These are phyloP conservation scores for Microsporum ferrugineum DNA, from an alignment of 2,329 filamentous ascomycete genomes.

Conservation along the genomic window DNA sequence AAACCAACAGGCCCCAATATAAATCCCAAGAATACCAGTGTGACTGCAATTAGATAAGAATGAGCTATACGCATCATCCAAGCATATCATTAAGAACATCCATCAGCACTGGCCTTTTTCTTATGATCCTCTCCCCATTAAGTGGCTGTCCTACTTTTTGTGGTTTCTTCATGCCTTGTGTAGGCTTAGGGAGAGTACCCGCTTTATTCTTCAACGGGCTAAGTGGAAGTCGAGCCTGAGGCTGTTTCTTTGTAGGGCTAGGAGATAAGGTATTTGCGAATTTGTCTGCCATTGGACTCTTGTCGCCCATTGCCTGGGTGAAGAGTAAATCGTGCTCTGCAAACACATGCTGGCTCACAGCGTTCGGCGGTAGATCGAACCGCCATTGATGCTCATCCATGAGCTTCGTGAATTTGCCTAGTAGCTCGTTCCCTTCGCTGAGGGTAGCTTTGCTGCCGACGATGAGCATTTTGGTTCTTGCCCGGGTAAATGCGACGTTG, in stretches of 20 bases:
- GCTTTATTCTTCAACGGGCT: constrained; percentile 24
- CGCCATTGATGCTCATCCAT: constrained; percentile 74
- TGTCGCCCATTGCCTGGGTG: neutral
- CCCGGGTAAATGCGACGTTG: constrained; percentile 90
- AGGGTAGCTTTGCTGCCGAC: constrained; percentile 73
- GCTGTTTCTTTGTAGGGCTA: constrained; percentile 26
- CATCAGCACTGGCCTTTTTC: constrained; percentile 56
- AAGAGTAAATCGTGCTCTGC: constrained; percentile 31
- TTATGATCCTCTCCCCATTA: constrained; percentile 45
- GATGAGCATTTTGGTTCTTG: constrained; percentile 82
- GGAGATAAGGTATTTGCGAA: constrained; percentile 12
- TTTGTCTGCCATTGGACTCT: neutral
- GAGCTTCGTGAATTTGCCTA: constrained; percentile 61
- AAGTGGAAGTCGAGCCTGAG: constrained; percentile 19
- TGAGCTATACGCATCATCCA: constrained; percentile 16
- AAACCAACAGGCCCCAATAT: constrained; percentile 1
- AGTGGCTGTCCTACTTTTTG: constrained; percentile 47
- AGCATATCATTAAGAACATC: constrained; percentile 63
- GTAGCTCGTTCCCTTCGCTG: constrained; percentile 55
- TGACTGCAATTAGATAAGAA: neutral
- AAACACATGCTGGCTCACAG: constrained; percentile 57
- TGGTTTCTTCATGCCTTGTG: constrained; percentile 38
- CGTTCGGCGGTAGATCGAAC: constrained; percentile 55
- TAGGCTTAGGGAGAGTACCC: constrained; percentile 6
- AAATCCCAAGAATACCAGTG: constrained; percentile 7